A percentile compares a stretch with the other conserved stretches of the same genome.
Evolutionary conservation across 2,329 filamentous ascomycete genomes (phyloP).

Genomic region (Phaeoacremonium minimum): DNA sequence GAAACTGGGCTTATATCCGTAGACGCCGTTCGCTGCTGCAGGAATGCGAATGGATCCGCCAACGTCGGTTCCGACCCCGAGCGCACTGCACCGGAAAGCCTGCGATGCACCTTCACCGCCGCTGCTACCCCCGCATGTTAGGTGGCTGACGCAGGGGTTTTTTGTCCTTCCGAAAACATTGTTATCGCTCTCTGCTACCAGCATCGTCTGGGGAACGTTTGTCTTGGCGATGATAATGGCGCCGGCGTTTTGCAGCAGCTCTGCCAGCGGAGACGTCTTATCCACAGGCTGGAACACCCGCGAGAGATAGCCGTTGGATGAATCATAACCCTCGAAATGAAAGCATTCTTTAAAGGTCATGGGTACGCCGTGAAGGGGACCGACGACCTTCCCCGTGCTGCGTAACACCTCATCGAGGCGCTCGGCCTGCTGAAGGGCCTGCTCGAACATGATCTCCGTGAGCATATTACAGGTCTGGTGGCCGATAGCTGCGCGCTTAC

Average conservation of each 20-base stretch:
- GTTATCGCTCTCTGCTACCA: constrained; percentile 15
- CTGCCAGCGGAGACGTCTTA: not conserved
- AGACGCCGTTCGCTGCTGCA: constrained; percentile 22
- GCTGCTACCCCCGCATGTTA: constrained; percentile 16
- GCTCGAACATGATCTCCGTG: constrained; percentile 29
- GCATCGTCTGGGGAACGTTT: constrained; percentile 18
- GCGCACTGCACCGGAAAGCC: constrained; percentile 16
- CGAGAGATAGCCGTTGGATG: constrained; percentile 4
- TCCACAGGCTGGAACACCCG: not conserved
- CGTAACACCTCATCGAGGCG: constrained; percentile 1
- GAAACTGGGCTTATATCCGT: constrained; percentile 22
- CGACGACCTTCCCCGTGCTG: not conserved
- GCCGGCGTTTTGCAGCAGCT: constrained; percentile 1
- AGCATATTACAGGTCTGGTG: constrained; percentile 25
- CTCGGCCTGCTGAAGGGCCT: constrained; percentile 23
- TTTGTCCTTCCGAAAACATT: constrained; percentile 17
- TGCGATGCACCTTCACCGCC: constrained; percentile 16
- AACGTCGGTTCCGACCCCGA: constrained; percentile 18
- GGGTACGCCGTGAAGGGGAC: constrained; percentile 32
- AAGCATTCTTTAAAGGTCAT: constrained; percentile 24
- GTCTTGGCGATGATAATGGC: constrained; percentile 8
- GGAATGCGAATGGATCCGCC: constrained; percentile 19
- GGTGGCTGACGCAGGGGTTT: constrained; percentile 14
- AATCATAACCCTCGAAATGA: constrained; percentile 3
- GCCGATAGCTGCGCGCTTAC: constrained; percentile 20